phyloP scores from a whole-genome alignment of 768 basidiomycete genomes.

The Termitomyces sp. region DNA sequence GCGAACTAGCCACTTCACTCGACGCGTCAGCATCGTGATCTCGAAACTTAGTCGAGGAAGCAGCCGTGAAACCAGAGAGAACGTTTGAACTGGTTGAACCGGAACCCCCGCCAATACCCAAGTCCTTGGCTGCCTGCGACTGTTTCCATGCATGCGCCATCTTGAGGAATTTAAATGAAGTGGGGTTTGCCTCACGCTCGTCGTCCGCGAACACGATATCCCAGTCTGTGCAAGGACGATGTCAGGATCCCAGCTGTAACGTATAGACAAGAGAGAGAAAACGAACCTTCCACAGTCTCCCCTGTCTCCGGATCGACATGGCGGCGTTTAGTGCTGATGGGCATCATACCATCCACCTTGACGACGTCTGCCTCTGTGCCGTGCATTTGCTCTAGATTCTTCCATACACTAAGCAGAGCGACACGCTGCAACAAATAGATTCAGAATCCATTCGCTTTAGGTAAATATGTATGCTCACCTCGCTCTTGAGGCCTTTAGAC shows the following conservation, averaged over 20 bases:
- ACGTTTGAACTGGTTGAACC: constrained; percentile 24
- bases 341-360: constrained; percentile 88
- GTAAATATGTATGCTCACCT: constrained; percentile 44
- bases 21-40: constrained; percentile 5
- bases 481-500: constrained; percentile 74
- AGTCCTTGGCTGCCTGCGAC: constrained; percentile 36
- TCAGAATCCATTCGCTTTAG: background rate
- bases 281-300: constrained; percentile 78
- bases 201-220: constrained; percentile 96
- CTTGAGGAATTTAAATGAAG: constrained; percentile 92
- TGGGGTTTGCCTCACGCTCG: constrained; percentile 88
- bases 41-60: constrained; percentile 14
- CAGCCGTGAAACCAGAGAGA: constrained; percentile 45
- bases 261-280: background rate
- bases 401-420: constrained; percentile 89
- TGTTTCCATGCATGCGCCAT: constrained; percentile 91
- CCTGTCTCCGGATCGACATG: constrained; percentile 82
- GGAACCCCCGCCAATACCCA: constrained; percentile 22
- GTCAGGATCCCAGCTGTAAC: background rate
- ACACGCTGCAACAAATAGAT: constrained; percentile 58
- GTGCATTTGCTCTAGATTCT: no score
- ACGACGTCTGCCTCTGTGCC: no score
- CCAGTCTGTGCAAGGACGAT: constrained; percentile 58
- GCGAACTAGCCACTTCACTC: constrained; percentile 12
- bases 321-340: constrained; percentile 80